A percentile compares a stretch with the other conserved stretches of the same genome.
These are phyloP conservation scores for Porodaedalea pini DNA, from an alignment of 1,284 basidiomycete species.

Conservation along the genomic window DNA sequence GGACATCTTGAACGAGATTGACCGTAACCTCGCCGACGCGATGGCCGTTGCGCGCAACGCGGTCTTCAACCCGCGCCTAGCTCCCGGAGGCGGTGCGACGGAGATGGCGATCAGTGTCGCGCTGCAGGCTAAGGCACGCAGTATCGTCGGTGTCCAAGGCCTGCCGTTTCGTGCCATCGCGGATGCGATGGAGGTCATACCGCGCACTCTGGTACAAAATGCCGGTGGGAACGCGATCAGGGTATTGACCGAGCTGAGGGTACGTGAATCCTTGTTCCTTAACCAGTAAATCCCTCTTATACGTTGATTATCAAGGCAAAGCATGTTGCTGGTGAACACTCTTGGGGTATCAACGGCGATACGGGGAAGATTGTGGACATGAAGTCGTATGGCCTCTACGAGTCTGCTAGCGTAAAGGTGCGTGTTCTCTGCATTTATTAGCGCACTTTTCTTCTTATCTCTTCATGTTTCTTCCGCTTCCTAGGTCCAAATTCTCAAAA, in stretches of 20 bases:
- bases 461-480: conserved; percentile 9
- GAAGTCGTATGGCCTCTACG: conserved; percentile 91
- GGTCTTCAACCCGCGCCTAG: conserved; percentile 90
- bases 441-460: not conserved
- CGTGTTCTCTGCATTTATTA: too few relatives aligned
- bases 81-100: conserved; percentile 93
- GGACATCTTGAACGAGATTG: conserved; percentile 97
- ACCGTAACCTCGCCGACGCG: conserved; percentile 95
- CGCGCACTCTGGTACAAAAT: conserved; percentile 93
- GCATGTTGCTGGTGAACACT: conserved; percentile 89
- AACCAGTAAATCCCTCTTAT: not conserved
- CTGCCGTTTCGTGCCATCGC: conserved; percentile 91
- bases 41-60: conserved; percentile 98
- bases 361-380: conserved; percentile 95
- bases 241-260: conserved; percentile 86
- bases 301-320: conserved; percentile 72
- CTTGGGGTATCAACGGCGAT: conserved; percentile 94
- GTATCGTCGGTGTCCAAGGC: conserved; percentile 80
- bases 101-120: conserved; percentile 97
- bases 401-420: conserved; percentile 93
- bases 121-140: conserved; percentile 79
- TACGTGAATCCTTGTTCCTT: too few relatives aligned
- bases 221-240: conserved; percentile 93
- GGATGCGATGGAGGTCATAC: conserved; percentile 97
- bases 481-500: conserved; percentile 94